These are phyloP conservation scores for Acer yangbiense DNA, from an alignment of 345 rosid species.

Conservation along the genomic window DNA sequence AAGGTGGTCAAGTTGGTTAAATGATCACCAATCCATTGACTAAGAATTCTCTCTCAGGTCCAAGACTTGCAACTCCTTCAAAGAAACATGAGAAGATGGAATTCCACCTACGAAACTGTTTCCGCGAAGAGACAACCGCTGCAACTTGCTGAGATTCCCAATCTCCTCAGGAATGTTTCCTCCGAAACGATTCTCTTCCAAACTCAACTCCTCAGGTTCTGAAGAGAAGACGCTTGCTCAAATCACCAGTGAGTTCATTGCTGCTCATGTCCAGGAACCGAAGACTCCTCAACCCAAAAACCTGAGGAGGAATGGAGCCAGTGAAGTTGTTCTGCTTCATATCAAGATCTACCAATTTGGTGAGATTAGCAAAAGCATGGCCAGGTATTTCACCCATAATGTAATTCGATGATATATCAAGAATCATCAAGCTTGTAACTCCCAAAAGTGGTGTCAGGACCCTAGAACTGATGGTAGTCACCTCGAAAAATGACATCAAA, in stretches of 20 bases:
- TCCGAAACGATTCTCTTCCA: constrained; percentile 26
- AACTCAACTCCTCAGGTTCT: constrained; percentile 22
- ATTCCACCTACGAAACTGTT: constrained; percentile 27
- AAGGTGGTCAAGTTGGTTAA: constrained; percentile 29
- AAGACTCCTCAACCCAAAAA: constrained; percentile 30
- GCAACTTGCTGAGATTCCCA: constrained; percentile 31
- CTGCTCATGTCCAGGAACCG: constrained; percentile 32
- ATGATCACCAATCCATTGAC: constrained; percentile 28
- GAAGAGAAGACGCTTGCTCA: constrained; percentile 11
- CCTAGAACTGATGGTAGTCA: constrained; percentile 12
- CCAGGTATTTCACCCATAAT: constrained; percentile 28
- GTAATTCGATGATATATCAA: constrained; percentile 30
- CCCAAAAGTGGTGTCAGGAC: constrained; percentile 29
- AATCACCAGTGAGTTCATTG: constrained; percentile 16
- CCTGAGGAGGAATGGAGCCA: constrained; percentile 32
- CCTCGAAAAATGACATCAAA: neutral
- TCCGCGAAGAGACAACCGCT: constrained; percentile 22
- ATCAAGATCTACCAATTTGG: constrained; percentile 30
- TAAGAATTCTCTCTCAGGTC: constrained; percentile 30
- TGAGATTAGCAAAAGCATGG: constrained; percentile 27
- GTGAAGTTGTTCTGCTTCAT: constrained; percentile 28
- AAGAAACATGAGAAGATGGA: constrained; percentile 24
- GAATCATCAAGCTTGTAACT: constrained; percentile 23
- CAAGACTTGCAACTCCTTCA: constrained; percentile 24
- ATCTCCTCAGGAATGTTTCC: constrained; percentile 32